Evolutionary conservation across 208 protist species (phyloP), one percentile per base, ranked within the genome.

Genomic region (Naegleria gruberi): DNA sequence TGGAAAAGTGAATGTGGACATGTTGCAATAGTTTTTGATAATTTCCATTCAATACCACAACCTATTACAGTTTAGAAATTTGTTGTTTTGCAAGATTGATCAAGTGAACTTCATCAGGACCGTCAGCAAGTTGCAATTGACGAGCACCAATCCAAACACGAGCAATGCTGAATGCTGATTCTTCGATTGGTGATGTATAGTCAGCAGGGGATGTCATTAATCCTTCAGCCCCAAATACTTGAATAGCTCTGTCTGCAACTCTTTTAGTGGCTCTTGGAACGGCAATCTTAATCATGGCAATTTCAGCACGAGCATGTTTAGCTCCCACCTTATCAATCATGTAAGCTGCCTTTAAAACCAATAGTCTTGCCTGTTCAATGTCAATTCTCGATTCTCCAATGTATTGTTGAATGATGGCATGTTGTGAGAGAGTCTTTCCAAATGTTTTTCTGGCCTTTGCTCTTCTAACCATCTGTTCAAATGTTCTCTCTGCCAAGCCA

Each of bases 361-460:
- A 96, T 34, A 95, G 90, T 51, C 96, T 91, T 3, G 92, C 84
- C 82, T 94, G 89, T 42, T 96, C 94, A 26, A 97, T 95, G 82
- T 96, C 94, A 6, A 93, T 91, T 40, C 95, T 93, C n/a, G 91
- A 93, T 23, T 91, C 19, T 34, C 94, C 95, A 90, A 97, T 93
- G 73, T 95, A 91, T 1, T 90, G 7, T 87, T 91, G 92, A 51
- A 95, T 90, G 0, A 89, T 92, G 0, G 91, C 94, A 44, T 95
- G 89, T 26, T 93, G 17, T 0, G 86, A 82, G 30, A 96, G 88
- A 5, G 51, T 73, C 74, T 92, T 92, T 34, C 95, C 95, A 84
- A 96, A 95, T 41, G 91, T 85, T 26, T 57, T 90, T 43, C 93
- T 82, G 19, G 30, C 23, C 0, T 81, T 46, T 34, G 93, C 92